Percentiles rank a stretch among this genome's conserved stretches.
Conservation (phyloP, 352 stramenopile species). For the Phytopythium helicoides region DNA sequence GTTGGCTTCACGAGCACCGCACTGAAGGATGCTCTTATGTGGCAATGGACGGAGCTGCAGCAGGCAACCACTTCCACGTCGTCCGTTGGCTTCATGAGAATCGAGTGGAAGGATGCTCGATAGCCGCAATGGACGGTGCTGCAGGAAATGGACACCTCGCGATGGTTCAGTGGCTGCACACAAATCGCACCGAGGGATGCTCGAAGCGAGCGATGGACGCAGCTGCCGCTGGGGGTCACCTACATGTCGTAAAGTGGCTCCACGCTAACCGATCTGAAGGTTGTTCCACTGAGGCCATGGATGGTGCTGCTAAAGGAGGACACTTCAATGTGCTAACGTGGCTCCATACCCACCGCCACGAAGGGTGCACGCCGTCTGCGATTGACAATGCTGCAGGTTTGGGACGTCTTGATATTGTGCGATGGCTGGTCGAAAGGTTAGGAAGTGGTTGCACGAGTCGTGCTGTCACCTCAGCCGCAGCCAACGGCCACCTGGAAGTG, state of each 20-base stretch:
- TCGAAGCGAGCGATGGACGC: slow-evolving; percentile 19
- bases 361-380: slow-evolving; percentile 21
- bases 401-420: slow-evolving; percentile 9
- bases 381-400: slow-evolving; percentile 20
- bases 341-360: slow-evolving; percentile 17
- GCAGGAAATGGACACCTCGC: slow-evolving; percentile 3
- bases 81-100: slow-evolving; percentile 31
- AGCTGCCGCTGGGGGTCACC: slow-evolving; percentile 20
- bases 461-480: background rate
- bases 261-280: slow-evolving; percentile 18
- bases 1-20: background rate
- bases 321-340: slow-evolving; percentile 22
- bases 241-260: slow-evolving; percentile 24
- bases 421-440: background rate
- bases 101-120: slow-evolving; percentile 26
- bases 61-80: slow-evolving; percentile 18
- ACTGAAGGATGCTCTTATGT: slow-evolving; percentile 16
- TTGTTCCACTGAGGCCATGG: slow-evolving; percentile 25
- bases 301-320: slow-evolving; percentile 20
- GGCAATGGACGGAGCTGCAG: slow-evolving; percentile 25
- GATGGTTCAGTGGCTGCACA: slow-evolving; percentile 1
- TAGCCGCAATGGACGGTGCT: slow-evolving; percentile 25
- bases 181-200: slow-evolving; percentile 1
- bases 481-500: background rate
- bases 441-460: background rate